Conservation (phyloP, 2,329 filamentous ascomycete genomes). For the Penicillium sp. region DNA sequence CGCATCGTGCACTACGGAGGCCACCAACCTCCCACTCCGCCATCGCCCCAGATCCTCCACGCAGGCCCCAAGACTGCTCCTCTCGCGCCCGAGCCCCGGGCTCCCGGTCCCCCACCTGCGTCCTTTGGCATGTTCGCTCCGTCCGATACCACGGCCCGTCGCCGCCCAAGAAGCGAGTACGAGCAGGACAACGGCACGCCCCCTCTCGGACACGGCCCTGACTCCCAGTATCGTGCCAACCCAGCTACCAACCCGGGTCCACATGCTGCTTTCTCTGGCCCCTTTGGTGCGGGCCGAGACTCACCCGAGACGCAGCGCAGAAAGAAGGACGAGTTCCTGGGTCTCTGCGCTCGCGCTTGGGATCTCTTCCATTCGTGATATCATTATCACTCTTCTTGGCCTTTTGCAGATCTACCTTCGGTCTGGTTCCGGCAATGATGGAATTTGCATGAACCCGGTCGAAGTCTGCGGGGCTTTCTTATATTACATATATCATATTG, state of each 20-base stretch:
- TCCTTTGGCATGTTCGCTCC: constrained; percentile 43
- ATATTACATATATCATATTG: neutral
- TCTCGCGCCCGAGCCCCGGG: constrained; percentile 51
- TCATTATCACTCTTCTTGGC: neutral
- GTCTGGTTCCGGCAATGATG: constrained; percentile 7
- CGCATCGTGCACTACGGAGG: constrained; percentile 95
- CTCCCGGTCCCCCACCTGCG: constrained; percentile 62
- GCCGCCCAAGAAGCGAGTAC: constrained; percentile 85
- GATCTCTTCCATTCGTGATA: constrained; percentile 89
- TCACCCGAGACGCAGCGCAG: constrained; percentile 77
- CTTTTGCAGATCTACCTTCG: neutral
- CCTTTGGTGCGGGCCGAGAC: constrained; percentile 79
- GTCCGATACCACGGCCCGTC: constrained; percentile 50
- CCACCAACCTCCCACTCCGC: constrained; percentile 89
- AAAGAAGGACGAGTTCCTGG: constrained; percentile 92
- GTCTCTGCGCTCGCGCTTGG: constrained; percentile 86
- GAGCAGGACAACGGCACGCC: constrained; percentile 84
- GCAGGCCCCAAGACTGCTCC: constrained; percentile 31
- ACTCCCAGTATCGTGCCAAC: constrained; percentile 43
- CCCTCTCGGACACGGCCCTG: constrained; percentile 74
- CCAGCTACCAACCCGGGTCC: constrained; percentile 32
- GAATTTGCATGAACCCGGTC: constrained; percentile 3
- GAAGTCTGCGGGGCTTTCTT: neutral
- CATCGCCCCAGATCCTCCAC: constrained; percentile 59
- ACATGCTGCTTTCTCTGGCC: constrained; percentile 56